Percentiles rank a stretch among this genome's conserved stretches.
phyloP scores from a whole-genome alignment of 805 yeast genomes.

The Hanseniaspora lindneri region DNA sequence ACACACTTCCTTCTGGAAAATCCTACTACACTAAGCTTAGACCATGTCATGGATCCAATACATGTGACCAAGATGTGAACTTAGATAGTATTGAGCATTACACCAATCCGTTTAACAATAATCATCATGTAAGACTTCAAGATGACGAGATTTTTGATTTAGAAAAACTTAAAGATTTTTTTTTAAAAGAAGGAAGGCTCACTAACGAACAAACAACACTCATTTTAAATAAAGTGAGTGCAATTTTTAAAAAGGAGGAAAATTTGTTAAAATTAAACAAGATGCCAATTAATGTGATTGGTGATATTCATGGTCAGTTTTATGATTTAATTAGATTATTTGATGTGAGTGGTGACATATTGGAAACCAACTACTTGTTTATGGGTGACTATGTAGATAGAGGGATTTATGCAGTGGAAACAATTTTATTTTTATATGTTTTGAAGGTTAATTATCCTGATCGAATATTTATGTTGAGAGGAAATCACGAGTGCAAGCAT shows the following conservation, averaged over 20 bases:
- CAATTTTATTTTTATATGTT: slow-evolving; percentile 61
- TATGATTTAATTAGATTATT: slow-evolving; percentile 80
- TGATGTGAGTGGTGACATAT: slow-evolving; percentile 88
- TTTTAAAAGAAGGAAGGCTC: slow-evolving; percentile 69
- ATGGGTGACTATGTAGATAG: slow-evolving; percentile 93
- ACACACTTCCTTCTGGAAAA: slow-evolving; percentile 8
- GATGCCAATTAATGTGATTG: slow-evolving; percentile 92
- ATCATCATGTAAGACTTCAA: background rate
- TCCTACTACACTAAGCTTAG: slow-evolving; percentile 9
- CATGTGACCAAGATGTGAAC: background rate
- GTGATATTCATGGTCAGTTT: slow-evolving; percentile 95
- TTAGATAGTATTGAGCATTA: background rate
- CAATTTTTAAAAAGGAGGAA: slow-evolving; percentile 56
- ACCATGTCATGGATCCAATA: background rate
- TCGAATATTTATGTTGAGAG: slow-evolving; percentile 71
- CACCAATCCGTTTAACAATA: slow-evolving; percentile 6
- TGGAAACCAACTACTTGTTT: slow-evolving; percentile 62
- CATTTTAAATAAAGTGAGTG: slow-evolving; percentile 56
- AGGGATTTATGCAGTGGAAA: slow-evolving; percentile 81
- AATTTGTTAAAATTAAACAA: slow-evolving; percentile 59
- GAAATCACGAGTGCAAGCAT: slow-evolving; percentile 91
- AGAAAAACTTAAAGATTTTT: slow-evolving; percentile 47
- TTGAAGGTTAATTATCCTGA: slow-evolving; percentile 65
- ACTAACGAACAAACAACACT: slow-evolving; percentile 54
- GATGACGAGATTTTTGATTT: slow-evolving; percentile 12